Evolutionary conservation across 495 filamentous ascomycete species (phyloP).

Genomic region (Daldinia bambusicola): DNA sequence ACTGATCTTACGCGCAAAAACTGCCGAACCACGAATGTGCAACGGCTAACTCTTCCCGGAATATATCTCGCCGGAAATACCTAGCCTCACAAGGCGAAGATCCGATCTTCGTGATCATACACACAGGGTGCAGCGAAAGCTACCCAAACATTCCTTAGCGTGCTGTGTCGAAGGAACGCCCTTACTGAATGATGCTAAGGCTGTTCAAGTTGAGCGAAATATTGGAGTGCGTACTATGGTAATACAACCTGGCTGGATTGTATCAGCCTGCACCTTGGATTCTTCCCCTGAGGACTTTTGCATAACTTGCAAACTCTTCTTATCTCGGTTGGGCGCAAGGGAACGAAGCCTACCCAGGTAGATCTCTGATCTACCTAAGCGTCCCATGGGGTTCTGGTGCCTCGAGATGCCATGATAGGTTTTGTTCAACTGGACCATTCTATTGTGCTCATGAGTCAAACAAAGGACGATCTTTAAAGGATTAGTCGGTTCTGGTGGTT

Average conservation of each 20-base stretch:
- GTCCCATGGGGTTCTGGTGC: slow-evolving; percentile 19
- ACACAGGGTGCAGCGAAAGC: not conserved
- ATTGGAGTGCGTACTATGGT: not conserved
- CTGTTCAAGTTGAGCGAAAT: slow-evolving; percentile 7
- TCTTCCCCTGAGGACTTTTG: slow-evolving; percentile 18
- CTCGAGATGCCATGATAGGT: slow-evolving; percentile 8
- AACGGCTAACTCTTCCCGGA: slow-evolving; percentile 20
- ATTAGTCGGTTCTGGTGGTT: slow-evolving; percentile 11
- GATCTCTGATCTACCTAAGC: slow-evolving; percentile 9
- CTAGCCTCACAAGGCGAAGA: slow-evolving; percentile 9
- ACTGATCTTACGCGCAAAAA: slow-evolving; percentile 37
- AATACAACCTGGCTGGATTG: not conserved
- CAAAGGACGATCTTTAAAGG: slow-evolving; percentile 14
- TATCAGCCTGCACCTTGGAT: slow-evolving; percentile 21
- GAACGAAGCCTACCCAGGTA: slow-evolving; percentile 11
- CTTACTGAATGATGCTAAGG: slow-evolving; percentile 5
- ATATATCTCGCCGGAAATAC: slow-evolving; percentile 10
- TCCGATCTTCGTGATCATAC: slow-evolving; percentile 2
- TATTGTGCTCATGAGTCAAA: slow-evolving; percentile 14
- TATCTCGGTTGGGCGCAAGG: slow-evolving; percentile 15
- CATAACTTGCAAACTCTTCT: slow-evolving; percentile 25
- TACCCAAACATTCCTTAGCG: slow-evolving; percentile 3
- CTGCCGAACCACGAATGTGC: slow-evolving; percentile 24
- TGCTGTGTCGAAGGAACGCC: slow-evolving; percentile 3
- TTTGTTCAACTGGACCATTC: not conserved